Evolutionary conservation across 2,329 filamentous ascomycete species (phyloP), one percentile per base, ranked within the genome.

Genomic region (Hysterium pulicare): DNA sequence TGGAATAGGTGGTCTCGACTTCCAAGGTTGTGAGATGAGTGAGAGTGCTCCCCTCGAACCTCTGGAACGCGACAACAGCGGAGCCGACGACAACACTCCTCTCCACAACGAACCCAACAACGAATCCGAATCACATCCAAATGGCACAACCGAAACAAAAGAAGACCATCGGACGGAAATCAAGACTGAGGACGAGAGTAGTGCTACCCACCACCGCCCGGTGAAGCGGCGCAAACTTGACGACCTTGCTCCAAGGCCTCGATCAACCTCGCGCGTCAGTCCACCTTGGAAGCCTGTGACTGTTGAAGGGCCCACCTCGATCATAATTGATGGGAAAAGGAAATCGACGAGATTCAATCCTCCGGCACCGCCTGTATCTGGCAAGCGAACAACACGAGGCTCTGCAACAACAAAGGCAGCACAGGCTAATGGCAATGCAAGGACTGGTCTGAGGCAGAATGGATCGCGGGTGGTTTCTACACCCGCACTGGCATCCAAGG

Each of bases 211-310:
- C 54, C 51, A 59, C 54, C 57, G 65, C 22, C 59, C 66, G 20
- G 66, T 73, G 13, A 90, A 90, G 67, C 81, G 84, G 61, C 82
- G 82, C 48, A 82, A 82, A 62, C 64, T 71, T 26, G 64, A 65
- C 32, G 63, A 69, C 49, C 46, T 57, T 41, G 58, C 59, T 13
- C 55, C 57, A 36, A 54, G 58, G 38, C 42, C 41, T 8, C 63
- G 61, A 40, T 62, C 65, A 4, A 50, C 57, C 10, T 64, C 72
- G 48, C 67, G 73, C 69, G 71, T 73, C 40, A 75, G 78, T 46
- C 93, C 93, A 51, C 93, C 93, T 17, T 98, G 93, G 93, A 97
- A 93, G 72, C 87, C 82, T 59, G 79, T 87, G 49, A 79, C 79
- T 45, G 88, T 86, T 31, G 87, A 95, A 21, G 93, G 93, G 0